phyloP scores from a whole-genome alignment of 257 asterid species.

The Solanum piurae region DNA sequence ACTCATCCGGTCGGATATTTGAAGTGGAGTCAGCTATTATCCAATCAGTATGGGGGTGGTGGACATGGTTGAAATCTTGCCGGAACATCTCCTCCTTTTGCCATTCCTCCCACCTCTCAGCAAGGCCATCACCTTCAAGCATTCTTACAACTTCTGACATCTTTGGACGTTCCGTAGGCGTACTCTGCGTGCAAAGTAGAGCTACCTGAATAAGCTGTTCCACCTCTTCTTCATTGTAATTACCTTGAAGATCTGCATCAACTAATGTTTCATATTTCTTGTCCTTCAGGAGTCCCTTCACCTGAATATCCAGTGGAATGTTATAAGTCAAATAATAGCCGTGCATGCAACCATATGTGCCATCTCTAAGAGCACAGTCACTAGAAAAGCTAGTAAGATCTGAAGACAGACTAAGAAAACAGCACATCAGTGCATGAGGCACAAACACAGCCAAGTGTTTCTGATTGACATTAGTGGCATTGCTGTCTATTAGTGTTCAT shows the following conservation, averaged over 20 bases:
- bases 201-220: conserved; percentile 42
- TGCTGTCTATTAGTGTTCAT: not conserved
- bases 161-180: conserved; percentile 34
- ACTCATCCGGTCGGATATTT: conserved; percentile 25
- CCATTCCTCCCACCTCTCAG: conserved; percentile 47
- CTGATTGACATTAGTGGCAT: not conserved
- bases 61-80: conserved; percentile 17
- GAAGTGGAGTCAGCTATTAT: conserved; percentile 23
- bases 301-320: conserved; percentile 14
- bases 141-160: conserved; percentile 43
- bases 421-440: not conserved
- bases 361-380: not conserved
- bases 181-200: conserved; percentile 33
- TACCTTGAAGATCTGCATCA: conserved; percentile 29
- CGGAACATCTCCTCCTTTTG: conserved; percentile 37
- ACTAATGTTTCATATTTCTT: conserved; percentile 29
- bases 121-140: conserved; percentile 48
- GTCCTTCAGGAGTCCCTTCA: conserved; percentile 29
- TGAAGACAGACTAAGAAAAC: not conserved
- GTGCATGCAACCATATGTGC: not conserved
- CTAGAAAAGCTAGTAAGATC: not conserved
- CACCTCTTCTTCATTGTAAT: conserved; percentile 28
- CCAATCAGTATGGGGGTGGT: conserved; percentile 33
- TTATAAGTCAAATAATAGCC: not conserved
- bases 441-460: not conserved